Conservation (phyloP, 345 rosid species). For the Excoecaria agallocha region DNA sequence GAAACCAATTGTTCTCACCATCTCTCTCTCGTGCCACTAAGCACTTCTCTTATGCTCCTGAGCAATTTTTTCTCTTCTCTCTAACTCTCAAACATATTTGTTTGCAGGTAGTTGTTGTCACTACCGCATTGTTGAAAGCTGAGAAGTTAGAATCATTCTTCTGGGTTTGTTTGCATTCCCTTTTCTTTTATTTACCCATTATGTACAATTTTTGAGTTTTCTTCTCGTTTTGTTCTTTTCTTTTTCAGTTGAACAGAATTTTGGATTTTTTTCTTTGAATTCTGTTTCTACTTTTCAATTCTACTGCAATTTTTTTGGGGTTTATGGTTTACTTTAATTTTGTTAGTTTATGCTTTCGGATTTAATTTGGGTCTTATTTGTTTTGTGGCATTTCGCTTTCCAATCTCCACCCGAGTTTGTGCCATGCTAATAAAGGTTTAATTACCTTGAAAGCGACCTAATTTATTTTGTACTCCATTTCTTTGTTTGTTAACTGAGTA, state of each 20-base stretch:
- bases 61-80: neutral
- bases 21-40: too few relatives aligned
- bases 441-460: neutral
- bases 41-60: too few relatives aligned
- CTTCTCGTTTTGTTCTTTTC: neutral
- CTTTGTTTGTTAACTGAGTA: neutral
- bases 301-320: neutral
- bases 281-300: neutral
- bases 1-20: too few relatives aligned
- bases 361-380: constrained; percentile 11
- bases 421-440: neutral
- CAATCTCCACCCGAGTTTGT: neutral
- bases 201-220: neutral
- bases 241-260: neutral
- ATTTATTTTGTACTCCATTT: neutral
- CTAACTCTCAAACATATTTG: neutral
- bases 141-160: neutral
- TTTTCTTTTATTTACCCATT: neutral
- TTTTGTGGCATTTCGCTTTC: neutral
- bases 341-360: neutral
- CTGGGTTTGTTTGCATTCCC: neutral
- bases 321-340: too few relatives aligned
- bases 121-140: neutral
- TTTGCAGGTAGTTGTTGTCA: neutral
- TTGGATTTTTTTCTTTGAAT: neutral